Conservation (phyloP, 495 filamentous ascomycete genomes). For the Hypomontagnella monticulosa region DNA sequence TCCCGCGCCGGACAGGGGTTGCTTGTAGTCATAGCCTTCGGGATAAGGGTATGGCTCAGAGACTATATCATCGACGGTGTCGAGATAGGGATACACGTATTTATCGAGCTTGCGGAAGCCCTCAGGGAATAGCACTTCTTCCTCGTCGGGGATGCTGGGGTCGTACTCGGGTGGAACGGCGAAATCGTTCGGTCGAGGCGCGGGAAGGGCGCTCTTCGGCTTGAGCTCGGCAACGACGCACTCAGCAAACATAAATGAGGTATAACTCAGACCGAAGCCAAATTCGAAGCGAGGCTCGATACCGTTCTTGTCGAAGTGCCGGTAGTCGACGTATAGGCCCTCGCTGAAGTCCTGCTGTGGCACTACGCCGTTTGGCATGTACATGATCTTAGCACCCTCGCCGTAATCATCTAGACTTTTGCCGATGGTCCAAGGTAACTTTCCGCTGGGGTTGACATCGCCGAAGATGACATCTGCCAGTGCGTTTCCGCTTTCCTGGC, state of each 20-base stretch:
- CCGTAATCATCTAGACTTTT: conserved; percentile 86
- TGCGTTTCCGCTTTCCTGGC: conserved; percentile 89
- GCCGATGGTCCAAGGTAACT: conserved; percentile 90
- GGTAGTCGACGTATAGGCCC: conserved; percentile 88
- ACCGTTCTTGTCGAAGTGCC: conserved; percentile 80
- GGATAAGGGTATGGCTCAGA: conserved; percentile 74
- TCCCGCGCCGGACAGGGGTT: conserved; percentile 59
- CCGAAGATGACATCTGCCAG: conserved; percentile 87
- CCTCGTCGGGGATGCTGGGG: conserved; percentile 62
- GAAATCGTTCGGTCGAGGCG: conserved; percentile 62
- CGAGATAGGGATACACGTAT: conserved; percentile 90
- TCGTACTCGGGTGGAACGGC: conserved; percentile 71
- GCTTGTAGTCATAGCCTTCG: conserved; percentile 68
- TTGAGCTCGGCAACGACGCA: conserved; percentile 64
- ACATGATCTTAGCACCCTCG: conserved; percentile 76
- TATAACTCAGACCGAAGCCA: conserved; percentile 83
- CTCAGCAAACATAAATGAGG: conserved; percentile 75
- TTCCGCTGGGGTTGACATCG: conserved; percentile 83
- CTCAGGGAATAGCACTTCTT: conserved; percentile 70
- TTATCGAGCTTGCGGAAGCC: conserved; percentile 75
- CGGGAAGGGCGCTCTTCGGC: conserved; percentile 68
- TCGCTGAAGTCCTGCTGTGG: conserved; percentile 90
- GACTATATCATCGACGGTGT: conserved; percentile 64
- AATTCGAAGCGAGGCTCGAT: conserved; percentile 79
- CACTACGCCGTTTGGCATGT: conserved; percentile 72